These are phyloP conservation scores for Linum usitatissimum DNA, from an alignment of 345 rosid species.

Conservation along the genomic window DNA sequence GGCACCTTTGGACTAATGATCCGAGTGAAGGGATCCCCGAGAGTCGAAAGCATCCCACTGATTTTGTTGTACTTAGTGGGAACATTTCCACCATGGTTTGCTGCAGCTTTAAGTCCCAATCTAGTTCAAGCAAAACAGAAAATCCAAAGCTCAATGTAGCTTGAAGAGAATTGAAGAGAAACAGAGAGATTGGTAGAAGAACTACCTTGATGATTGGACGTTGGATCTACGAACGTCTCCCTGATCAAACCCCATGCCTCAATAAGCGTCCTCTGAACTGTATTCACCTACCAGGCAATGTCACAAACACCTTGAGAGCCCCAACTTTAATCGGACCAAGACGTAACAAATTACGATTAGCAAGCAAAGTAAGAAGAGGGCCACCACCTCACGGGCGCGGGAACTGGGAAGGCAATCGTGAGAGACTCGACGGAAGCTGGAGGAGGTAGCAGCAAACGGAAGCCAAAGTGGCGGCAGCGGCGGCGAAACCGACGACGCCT, in stretches of 20 bases:
- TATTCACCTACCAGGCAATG: constrained; percentile 46
- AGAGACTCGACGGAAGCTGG: constrained; percentile 69
- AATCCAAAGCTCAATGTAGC: not conserved
- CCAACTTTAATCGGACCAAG: not conserved
- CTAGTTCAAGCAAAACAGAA: constrained; percentile 25
- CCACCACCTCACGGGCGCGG: constrained; percentile 63
- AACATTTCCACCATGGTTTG: constrained; percentile 91
- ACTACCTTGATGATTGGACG: constrained; percentile 79
- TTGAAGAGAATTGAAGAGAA: no score
- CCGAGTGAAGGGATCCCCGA: constrained; percentile 86
- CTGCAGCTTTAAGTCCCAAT: constrained; percentile 83
- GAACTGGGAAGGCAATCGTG: constrained; percentile 79
- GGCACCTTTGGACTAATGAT: constrained; percentile 80
- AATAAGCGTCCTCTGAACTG: constrained; percentile 84
- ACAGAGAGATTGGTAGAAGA: no score
- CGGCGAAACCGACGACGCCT: constrained; percentile 45
- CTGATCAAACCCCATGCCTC: constrained; percentile 93
- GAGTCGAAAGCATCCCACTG: constrained; percentile 78
- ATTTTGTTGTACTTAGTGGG: constrained; percentile 59
- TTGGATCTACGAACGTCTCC: constrained; percentile 81
- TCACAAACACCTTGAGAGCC: not conserved
- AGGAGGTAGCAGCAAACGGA: constrained; percentile 32
- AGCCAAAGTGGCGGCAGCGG: constrained; percentile 40
- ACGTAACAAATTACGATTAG: not conserved
- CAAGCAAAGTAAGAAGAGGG: not conserved